Evolutionary conservation across 169 alveolate species (phyloP), one percentile per base, ranked within the genome.

Genomic region (Cryptosporidium andersoni): DNA sequence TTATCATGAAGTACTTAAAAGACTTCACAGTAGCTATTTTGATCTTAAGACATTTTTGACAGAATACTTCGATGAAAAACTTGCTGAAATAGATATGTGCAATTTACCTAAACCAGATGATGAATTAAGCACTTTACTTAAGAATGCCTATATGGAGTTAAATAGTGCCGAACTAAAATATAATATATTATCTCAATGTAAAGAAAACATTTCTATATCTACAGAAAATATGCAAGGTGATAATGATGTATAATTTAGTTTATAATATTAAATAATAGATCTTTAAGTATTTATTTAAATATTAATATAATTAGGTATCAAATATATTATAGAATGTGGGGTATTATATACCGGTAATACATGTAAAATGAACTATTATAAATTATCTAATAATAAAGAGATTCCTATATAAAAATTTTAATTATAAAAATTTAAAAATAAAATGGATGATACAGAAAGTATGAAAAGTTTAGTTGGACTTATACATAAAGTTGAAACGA

Each of bases 381-480:
- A 25, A 25, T 25, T 25, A 25, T 25, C 25, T 25, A 25, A 25
- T 25, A 25, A 25, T 0, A 25, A 25, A 25, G 25, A 25, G 25
- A 25, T 25, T 25, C 25, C 25, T 25, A 25, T 25, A 25, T 25
- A 25, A 0, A 25, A 25, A 0, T 25, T 25, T 25, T 25, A 25
- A 64, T 64, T 64, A 39, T 55, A 42, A 36, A 55, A 74, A 43
- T 56, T 58, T 16, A 2, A 2, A 4, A 39, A 34, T 14, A 74
- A 4, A 43, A 74, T 74, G 85, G 51, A n/a, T 47, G 85, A 74
- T 42, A 55, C 11, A 16, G 85, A 74, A 37, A 74, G 60, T 34
- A 74, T 74, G 14, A 68, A 74, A 58, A 74, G 60, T 58, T 74
- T 74, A 68, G 67, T 74, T 6, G 85, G 68, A 58, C 36, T 74